Base-by-base conservation (phyloP, 2,329 filamentous ascomycete genomes). In the Scedosporium apiospermum region DNA sequence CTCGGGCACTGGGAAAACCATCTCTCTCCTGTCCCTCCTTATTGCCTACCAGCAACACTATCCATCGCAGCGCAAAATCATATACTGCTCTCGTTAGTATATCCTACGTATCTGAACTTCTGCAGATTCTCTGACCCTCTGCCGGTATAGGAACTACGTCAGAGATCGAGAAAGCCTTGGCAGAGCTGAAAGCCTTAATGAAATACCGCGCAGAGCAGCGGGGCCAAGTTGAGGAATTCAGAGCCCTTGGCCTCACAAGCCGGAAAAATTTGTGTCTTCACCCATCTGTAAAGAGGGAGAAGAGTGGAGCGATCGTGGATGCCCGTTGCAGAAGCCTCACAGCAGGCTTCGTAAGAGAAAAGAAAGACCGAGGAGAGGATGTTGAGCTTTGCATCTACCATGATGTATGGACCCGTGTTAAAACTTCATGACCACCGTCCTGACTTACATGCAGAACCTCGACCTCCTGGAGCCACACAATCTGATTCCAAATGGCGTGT, bases 231-330 rank as follows among this genome's bases (percentile, higher is more conserved):
- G 95, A 99, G 74, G 93, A 99, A 18, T 99, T 99, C 68, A 84
- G 95, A 60, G 95, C 91, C 0, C 80, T 99, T 1, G 95, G 95
- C 0, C 74, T 99, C 60, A 98, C 95, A 2, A 98, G 93, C 80
- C 88, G 96, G 71, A 99, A 99, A 78, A 99, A 99, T 68, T 76
- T 99, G 41, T 99, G 96, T 73, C 82, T 99, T 57, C 95, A 99
- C 75, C 96, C 96, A 1, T 95, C 91, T 0, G 95, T 99, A 41
- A 97, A 93, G 76, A 84, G 91, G 62, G 95, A 99, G 74, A 99
- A 98, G 79, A 98, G 93, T 71, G 96, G 95, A 6, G 84, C 87
- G 3, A 84, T 99, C 5, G 95, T 99, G 57, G 95, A 99, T 78
- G 91, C 96, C n/a, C 84, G 93, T 67, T 99, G 95, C 76, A 87